phyloP scores from a whole-genome alignment of 75 land plant species.

The Ceratopteris richardii region DNA sequence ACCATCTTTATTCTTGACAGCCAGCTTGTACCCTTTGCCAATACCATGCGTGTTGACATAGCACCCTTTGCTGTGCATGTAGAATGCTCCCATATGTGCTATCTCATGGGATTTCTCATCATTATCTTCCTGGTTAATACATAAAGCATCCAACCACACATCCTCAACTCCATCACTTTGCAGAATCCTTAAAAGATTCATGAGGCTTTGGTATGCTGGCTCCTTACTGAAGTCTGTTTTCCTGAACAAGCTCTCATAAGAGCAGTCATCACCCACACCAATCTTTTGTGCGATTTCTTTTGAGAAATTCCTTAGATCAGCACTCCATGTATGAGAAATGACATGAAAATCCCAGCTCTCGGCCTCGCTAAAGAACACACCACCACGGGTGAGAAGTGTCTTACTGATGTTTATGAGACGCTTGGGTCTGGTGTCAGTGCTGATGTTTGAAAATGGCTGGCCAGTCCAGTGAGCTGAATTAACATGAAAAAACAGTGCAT shows the following conservation, averaged over 20 bases:
- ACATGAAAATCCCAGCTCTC: constrained; percentile 11
- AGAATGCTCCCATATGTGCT: constrained; percentile 8
- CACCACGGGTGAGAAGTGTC: no score
- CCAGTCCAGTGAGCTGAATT: no score
- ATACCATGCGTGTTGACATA: constrained; percentile 10
- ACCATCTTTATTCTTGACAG: not conserved
- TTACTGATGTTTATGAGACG: no score
- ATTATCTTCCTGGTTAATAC: constrained; percentile 12
- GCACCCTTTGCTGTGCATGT: constrained; percentile 9
- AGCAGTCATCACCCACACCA: not conserved
- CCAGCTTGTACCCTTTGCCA: constrained; percentile 8
- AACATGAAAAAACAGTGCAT: no score
- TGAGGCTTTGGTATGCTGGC: constrained; percentile 3
- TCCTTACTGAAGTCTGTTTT: constrained; percentile 1
- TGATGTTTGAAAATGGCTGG: no score
- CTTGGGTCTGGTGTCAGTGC: no score
- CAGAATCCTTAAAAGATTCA: constrained; percentile 6
- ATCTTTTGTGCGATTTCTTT: constrained; percentile 1
- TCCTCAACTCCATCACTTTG: constrained; percentile 4
- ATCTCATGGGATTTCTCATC: constrained; percentile 11
- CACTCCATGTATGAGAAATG: constrained; percentile 17
- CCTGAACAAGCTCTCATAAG: not conserved
- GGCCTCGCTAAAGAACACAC: no score
- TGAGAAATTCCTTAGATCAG: constrained; percentile 7
- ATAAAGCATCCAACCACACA: constrained; percentile 14